These are phyloP conservation scores for Umbilicaria muhlenbergii DNA, from an alignment of 495 filamentous ascomycete genomes.

Conservation along the genomic window DNA sequence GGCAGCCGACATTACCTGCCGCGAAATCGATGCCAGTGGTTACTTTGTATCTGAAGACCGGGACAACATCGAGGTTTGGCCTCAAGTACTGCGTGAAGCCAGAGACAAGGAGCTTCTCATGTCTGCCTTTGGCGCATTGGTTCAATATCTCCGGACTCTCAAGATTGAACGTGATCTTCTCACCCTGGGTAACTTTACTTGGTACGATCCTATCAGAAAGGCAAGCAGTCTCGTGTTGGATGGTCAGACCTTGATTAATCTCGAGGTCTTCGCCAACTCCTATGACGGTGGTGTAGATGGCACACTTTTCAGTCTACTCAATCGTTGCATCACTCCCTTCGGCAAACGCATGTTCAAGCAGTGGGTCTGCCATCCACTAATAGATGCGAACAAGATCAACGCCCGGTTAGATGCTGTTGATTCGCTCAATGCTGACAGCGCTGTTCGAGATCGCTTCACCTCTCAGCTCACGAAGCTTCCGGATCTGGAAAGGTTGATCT, in stretches of 20 bases:
- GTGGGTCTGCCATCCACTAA: constrained; percentile 94
- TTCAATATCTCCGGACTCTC: constrained; percentile 72
- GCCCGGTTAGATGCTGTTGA: constrained; percentile 94
- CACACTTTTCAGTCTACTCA: constrained; percentile 78
- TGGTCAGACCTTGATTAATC: constrained; percentile 91
- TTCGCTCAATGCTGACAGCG: constrained; percentile 67
- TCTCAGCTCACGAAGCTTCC: constrained; percentile 78
- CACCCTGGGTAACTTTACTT: constrained; percentile 77
- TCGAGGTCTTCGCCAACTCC: constrained; percentile 92
- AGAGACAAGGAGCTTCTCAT: constrained; percentile 72
- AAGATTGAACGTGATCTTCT: constrained; percentile 83
- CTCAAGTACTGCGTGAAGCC: constrained; percentile 52
- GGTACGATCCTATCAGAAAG: constrained; percentile 90
- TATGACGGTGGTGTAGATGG: constrained; percentile 74
- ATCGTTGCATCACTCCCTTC: constrained; percentile 91
- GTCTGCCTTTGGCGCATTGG: constrained; percentile 82
- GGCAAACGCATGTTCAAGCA: constrained; percentile 93
- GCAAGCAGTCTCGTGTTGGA: constrained; percentile 87
- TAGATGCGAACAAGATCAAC: constrained; percentile 75
- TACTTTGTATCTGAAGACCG: constrained; percentile 60
- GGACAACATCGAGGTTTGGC: constrained; percentile 60
- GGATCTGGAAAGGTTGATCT: constrained; percentile 87
- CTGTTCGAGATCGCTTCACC: constrained; percentile 66
- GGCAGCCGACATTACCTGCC: constrained; percentile 64
- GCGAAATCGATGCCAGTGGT: constrained; percentile 64